phyloP scores from a whole-genome alignment of 805 yeast species.

The Kodamaea kakaduensis region DNA sequence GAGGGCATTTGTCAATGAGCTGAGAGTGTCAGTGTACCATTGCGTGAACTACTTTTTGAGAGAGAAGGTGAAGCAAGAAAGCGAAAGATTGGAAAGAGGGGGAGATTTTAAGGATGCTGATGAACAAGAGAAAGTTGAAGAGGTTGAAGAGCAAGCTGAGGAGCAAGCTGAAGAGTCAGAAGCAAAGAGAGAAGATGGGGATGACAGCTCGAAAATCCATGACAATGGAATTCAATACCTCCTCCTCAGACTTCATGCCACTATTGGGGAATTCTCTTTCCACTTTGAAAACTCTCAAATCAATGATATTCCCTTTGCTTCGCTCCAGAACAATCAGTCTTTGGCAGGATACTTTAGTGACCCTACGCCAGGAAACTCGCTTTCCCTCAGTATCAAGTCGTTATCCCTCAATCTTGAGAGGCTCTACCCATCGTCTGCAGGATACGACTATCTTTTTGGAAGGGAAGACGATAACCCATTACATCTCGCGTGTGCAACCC shows the following conservation, averaged over 20 bases:
- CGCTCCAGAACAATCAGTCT: slow-evolving; percentile 19
- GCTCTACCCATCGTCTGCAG: slow-evolving; percentile 28
- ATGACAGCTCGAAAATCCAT: neutral
- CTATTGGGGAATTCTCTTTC: slow-evolving; percentile 23
- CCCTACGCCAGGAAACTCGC: slow-evolving; percentile 18
- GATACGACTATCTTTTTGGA: slow-evolving; percentile 37
- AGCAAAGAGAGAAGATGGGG: neutral
- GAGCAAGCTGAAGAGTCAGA: neutral
- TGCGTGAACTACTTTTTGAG: slow-evolving; percentile 14
- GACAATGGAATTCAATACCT: slow-evolving; percentile 7
- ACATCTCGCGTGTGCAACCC: slow-evolving; percentile 31
- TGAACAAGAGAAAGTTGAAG: neutral
- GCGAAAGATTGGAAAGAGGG: neutral
- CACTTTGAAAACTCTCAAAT: slow-evolving; percentile 25
- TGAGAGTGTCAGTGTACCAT: slow-evolving; percentile 20
- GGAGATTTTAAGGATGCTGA: neutral
- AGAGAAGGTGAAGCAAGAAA: neutral
- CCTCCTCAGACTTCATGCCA: slow-evolving; percentile 20
- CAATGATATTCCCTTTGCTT: slow-evolving; percentile 29
- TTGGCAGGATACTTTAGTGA: slow-evolving; percentile 20
- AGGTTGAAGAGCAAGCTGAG: neutral
- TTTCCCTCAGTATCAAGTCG: slow-evolving; percentile 26
- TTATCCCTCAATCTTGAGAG: slow-evolving; percentile 23
- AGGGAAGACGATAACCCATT: slow-evolving; percentile 28
- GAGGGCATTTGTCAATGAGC: slow-evolving; percentile 21